A percentile compares a stretch with the other conserved stretches of the same genome.
phyloP scores from a whole-genome alignment of 345 rosid genomes.

The Brassica cretica region DNA sequence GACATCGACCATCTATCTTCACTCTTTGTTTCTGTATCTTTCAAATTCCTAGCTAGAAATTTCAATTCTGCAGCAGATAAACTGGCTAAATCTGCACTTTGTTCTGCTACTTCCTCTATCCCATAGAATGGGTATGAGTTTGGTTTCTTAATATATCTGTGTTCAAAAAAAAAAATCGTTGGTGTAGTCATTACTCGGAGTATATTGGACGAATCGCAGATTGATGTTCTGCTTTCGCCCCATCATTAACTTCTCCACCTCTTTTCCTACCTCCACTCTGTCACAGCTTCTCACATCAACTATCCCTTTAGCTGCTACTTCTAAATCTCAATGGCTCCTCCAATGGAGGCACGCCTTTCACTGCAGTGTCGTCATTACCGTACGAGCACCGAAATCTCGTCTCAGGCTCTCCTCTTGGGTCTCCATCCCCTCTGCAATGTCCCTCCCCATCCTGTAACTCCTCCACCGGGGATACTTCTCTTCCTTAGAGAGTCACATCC shows the following conservation, averaged over 20 bases:
- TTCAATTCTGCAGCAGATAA: too few relatives aligned
- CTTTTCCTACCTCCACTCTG: background rate
- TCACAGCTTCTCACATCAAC: background rate
- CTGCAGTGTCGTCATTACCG: too few relatives aligned
- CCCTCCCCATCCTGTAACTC: background rate
- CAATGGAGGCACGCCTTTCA: background rate
- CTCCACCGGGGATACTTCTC: background rate
- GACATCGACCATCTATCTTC: too few relatives aligned
- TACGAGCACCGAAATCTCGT: background rate
- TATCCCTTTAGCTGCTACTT: background rate
- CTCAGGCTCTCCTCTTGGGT: background rate
- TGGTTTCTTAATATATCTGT: too few relatives aligned
- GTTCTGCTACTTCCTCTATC: too few relatives aligned
- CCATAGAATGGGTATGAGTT: too few relatives aligned
- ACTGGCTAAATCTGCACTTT: too few relatives aligned
- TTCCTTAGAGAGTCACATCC: background rate
- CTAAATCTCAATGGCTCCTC: background rate
- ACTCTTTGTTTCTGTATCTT: too few relatives aligned
- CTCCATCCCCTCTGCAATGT: background rate
- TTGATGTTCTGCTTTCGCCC: background rate
- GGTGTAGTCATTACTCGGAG: too few relatives aligned
- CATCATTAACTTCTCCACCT: background rate
- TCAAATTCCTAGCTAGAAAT: too few relatives aligned
- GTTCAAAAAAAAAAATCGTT: too few relatives aligned
- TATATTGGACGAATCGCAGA: too few relatives aligned